Evolutionary conservation across 257 asterid species (phyloP).

Genomic region (Verbena officinalis): DNA sequence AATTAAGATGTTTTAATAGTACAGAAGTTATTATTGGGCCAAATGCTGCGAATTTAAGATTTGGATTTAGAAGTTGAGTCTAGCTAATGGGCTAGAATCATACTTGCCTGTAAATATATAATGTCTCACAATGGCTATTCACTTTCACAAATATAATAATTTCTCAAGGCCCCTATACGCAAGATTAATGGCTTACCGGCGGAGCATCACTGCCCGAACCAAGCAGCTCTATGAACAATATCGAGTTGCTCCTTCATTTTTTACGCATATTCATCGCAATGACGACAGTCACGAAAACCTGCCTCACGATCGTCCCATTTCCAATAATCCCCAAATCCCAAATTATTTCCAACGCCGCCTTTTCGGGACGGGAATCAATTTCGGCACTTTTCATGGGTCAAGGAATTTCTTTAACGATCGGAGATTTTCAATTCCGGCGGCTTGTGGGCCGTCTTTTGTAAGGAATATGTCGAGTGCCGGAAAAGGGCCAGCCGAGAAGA

Average conservation of each 20-base stretch:
- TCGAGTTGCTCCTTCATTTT: slow-evolving; percentile 50
- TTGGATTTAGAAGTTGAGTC: no score
- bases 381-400: slow-evolving; percentile 33
- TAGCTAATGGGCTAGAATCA: no score
- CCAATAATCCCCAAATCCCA: slow-evolving; percentile 33
- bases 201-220: slow-evolving; percentile 61
- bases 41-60: no score
- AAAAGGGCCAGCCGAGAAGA: slow-evolving; percentile 48
- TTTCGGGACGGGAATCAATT: slow-evolving; percentile 28
- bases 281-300: slow-evolving; percentile 39
- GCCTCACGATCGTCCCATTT: slow-evolving; percentile 21
- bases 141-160: no score
- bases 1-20: no score
- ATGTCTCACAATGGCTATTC: no score
- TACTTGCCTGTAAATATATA: no score
- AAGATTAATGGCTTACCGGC: slow-evolving; percentile 65
- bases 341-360: slow-evolving; percentile 36
- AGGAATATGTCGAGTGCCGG: slow-evolving; percentile 68
- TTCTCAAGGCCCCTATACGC: no score
- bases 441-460: slow-evolving; percentile 36
- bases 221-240: slow-evolving; percentile 62
- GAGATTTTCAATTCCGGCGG: slow-evolving; percentile 42
- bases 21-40: no score
- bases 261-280: slow-evolving; percentile 46
- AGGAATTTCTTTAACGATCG: slow-evolving; percentile 39